phyloP scores from a whole-genome alignment of 1,284 basidiomycete genomes.

The Marasmius sp. region DNA sequence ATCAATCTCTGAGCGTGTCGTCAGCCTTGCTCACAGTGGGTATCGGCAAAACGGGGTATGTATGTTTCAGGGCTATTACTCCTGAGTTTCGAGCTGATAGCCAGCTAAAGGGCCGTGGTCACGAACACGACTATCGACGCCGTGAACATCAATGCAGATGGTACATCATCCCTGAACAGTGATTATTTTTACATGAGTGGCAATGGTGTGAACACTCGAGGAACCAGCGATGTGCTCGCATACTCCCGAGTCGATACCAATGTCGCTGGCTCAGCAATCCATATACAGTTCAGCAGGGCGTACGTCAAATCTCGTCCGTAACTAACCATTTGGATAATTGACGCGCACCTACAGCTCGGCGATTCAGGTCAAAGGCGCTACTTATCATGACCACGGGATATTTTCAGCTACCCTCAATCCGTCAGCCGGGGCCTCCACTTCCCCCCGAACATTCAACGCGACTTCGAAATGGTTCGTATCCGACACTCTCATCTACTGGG shows the following conservation, averaged over 20 bases:
- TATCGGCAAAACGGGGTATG: background rate
- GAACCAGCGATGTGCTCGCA: conserved; percentile 9
- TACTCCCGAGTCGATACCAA: conserved; percentile 19
- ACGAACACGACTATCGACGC: conserved; percentile 7
- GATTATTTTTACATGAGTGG: conserved; percentile 17
- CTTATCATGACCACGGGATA: conserved; percentile 18
- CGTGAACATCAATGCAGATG: conserved; percentile 13
- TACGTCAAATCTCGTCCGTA: conserved; percentile 3
- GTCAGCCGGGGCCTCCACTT: conserved; percentile 16
- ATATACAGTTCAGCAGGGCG: conserved; percentile 15
- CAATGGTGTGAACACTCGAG: background rate
- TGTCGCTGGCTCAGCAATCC: conserved; percentile 10
- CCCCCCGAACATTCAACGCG: conserved; percentile 19
- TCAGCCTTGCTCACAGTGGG: conserved; percentile 8
- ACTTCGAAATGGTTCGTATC: conserved; percentile 23
- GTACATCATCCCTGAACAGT: background rate
- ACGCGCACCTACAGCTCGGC: conserved; percentile 12
- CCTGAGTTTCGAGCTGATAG: background rate
- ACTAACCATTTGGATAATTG: background rate
- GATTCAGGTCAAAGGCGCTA: conserved; percentile 17
- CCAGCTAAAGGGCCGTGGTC: background rate
- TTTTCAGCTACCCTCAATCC: conserved; percentile 18
- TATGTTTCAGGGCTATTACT: background rate
- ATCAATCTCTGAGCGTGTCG: conserved; percentile 10
- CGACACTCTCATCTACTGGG: conserved; percentile 18